Evolutionary conservation across 805 yeast genomes (phyloP).

Genomic region (Wickerhamiella vanderwaltii): DNA sequence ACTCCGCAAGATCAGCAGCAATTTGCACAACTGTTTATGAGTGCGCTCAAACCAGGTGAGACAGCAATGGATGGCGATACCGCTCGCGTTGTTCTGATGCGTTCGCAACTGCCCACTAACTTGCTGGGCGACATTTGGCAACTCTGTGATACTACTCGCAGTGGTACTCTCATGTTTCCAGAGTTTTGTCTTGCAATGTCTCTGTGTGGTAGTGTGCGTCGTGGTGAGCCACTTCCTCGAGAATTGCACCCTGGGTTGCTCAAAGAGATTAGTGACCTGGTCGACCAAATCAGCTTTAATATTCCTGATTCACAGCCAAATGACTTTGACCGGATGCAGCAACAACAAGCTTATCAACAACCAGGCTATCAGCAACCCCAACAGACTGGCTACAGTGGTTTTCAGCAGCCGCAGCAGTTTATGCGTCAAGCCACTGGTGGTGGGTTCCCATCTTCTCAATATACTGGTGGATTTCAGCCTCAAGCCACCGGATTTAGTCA

Average conservation of each 20-base stretch:
- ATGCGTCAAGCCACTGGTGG: constrained; percentile 5
- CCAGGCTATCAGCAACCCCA: constrained; percentile 4
- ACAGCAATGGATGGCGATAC: constrained; percentile 41
- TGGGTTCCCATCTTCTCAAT: no score
- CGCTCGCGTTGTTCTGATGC: constrained; percentile 67
- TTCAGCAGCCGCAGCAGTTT: constrained; percentile 7
- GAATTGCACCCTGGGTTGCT: constrained; percentile 57
- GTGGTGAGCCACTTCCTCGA: constrained; percentile 67
- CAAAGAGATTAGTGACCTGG: constrained; percentile 79
- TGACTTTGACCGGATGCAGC: constrained; percentile 22
- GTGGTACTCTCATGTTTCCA: constrained; percentile 80
- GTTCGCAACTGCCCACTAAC: constrained; percentile 64
- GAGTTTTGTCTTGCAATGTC: constrained; percentile 90
- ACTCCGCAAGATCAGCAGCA: constrained; percentile 76
- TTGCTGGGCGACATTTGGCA: constrained; percentile 83
- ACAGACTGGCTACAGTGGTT: constrained; percentile 7
- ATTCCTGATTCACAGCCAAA: constrained; percentile 42
- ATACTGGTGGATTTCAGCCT: constrained; percentile 14
- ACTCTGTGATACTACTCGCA: constrained; percentile 73
- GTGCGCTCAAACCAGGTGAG: constrained; percentile 58
- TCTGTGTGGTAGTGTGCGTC: constrained; percentile 62
- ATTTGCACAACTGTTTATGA: constrained; percentile 72
- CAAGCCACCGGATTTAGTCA: no score
- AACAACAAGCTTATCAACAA: constrained; percentile 10
- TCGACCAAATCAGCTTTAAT: constrained; percentile 73